Evolutionary conservation across 192 early-diverging fungal genomes (phyloP).

Genomic region (Geranomyces michiganensis): DNA sequence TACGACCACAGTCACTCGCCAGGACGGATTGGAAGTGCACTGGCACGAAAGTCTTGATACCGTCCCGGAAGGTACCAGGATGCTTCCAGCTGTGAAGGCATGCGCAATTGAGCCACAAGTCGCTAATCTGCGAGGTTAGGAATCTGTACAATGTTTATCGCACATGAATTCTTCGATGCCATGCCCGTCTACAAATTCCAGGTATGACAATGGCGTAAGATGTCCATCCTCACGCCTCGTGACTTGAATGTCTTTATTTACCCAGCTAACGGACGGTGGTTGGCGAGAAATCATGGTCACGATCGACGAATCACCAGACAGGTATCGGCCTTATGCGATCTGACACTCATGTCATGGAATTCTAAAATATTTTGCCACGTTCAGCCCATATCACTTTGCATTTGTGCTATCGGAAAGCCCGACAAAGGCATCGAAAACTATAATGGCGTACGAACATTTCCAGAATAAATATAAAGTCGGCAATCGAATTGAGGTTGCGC

Average conservation of each 20-base stretch:
- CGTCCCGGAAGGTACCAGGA: slow-evolving; percentile 6
- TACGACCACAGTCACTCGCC: slow-evolving; percentile 59
- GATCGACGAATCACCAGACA: slow-evolving; percentile 66
- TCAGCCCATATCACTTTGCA: slow-evolving; percentile 75
- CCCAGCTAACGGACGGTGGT: slow-evolving; percentile 70
- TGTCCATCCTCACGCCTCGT: slow-evolving; percentile 25
- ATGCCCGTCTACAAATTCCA: slow-evolving; percentile 87
- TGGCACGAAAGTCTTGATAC: slow-evolving; percentile 23
- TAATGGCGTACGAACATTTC: slow-evolving; percentile 13
- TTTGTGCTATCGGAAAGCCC: slow-evolving; percentile 66
- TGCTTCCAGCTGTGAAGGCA: too few species aligned
- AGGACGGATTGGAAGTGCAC: slow-evolving; percentile 22
- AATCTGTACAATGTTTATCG: slow-evolving; percentile 68
- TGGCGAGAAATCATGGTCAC: slow-evolving; percentile 93
- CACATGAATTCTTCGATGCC: slow-evolving; percentile 98
- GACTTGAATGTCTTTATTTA: neutral
- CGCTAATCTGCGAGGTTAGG: neutral
- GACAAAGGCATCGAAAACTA: slow-evolving; percentile 44
- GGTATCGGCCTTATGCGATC: slow-evolving; percentile 31
- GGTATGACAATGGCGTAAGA: slow-evolving; percentile 33
- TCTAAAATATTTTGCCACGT: neutral
- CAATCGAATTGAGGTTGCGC: slow-evolving; percentile 80
- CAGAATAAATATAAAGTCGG: slow-evolving; percentile 64
- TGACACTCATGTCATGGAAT: slow-evolving; percentile 2
- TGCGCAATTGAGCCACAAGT: too few species aligned